A percentile compares a stretch with the other conserved stretches of the same genome.
phyloP scores from a whole-genome alignment of 2,329 filamentous ascomycete genomes.

The Nemania abortiva region DNA sequence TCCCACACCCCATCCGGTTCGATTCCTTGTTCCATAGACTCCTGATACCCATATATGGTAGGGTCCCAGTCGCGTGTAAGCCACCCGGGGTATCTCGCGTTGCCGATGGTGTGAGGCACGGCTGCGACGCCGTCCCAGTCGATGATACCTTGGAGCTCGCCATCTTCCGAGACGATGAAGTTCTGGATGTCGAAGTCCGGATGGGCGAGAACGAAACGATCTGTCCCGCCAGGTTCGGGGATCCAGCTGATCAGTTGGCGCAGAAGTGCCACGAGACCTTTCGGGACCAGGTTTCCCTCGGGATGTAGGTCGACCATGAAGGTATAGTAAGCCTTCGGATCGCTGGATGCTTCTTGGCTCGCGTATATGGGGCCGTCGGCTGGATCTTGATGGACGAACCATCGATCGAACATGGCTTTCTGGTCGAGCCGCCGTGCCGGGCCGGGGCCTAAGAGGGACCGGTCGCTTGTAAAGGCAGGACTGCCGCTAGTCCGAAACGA shows the following conservation, averaged over 20 bases:
- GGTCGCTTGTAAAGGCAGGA: constrained; percentile 5
- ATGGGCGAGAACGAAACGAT: constrained; percentile 42
- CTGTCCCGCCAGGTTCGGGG: constrained; percentile 11
- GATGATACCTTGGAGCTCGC: constrained; percentile 48
- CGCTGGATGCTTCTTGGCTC: not conserved
- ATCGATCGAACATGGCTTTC: constrained; percentile 24
- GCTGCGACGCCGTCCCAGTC: constrained; percentile 49
- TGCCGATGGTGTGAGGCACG: constrained; percentile 46
- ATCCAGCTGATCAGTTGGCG: constrained; percentile 26
- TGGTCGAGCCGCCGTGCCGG: constrained; percentile 14
- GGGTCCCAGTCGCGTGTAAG: constrained; percentile 33
- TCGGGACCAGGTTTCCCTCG: not conserved
- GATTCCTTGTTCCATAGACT: constrained; percentile 31
- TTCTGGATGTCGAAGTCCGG: constrained; percentile 51
- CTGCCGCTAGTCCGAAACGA: constrained; percentile 14
- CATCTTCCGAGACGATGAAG: constrained; percentile 48
- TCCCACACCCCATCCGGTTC: constrained; percentile 31
- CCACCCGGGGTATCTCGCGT: constrained; percentile 38
- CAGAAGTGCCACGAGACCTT: constrained; percentile 10
- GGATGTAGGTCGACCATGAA: constrained; percentile 21
- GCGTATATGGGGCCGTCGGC: constrained; percentile 18
- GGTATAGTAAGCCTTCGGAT: constrained; percentile 24
- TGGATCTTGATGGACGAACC: constrained; percentile 14
- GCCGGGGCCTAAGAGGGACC: constrained; percentile 5
- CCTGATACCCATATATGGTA: constrained; percentile 23